Conservation (phyloP, 2,329 filamentous ascomycete genomes). For the Aureobasidium leucospermi region DNA sequence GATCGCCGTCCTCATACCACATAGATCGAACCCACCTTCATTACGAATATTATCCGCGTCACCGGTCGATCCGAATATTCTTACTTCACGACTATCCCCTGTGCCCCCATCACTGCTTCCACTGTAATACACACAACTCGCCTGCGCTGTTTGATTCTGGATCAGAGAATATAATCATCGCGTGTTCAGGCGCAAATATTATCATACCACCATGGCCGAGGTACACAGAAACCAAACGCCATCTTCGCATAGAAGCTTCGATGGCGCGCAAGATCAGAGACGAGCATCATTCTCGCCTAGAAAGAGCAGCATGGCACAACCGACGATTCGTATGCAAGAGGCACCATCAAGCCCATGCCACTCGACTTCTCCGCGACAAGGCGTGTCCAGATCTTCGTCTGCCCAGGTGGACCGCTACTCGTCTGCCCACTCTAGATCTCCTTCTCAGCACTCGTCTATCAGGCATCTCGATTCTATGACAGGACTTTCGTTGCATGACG, state of each 20-base stretch:
- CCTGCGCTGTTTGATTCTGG: background rate
- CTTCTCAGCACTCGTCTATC: slow-evolving; percentile 13
- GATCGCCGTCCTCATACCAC: background rate
- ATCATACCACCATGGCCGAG: background rate
- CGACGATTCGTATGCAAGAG: slow-evolving; percentile 24
- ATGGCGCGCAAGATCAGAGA: background rate
- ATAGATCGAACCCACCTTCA: background rate
- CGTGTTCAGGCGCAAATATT: background rate
- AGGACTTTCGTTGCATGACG: slow-evolving; percentile 18
- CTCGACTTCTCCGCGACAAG: slow-evolving; percentile 25
- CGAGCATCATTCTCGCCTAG: slow-evolving; percentile 8
- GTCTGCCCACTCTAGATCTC: slow-evolving; percentile 10
- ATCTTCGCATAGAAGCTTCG: background rate
- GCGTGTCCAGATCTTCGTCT: slow-evolving; percentile 23
- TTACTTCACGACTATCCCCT: background rate
- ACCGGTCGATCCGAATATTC: background rate
- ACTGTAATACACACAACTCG: background rate
- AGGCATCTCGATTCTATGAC: slow-evolving; percentile 13
- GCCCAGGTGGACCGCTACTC: slow-evolving; percentile 17
- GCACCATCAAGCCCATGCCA: slow-evolving; percentile 27
- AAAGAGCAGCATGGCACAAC: slow-evolving; percentile 12
- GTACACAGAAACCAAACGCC: background rate
- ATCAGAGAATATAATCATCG: background rate
- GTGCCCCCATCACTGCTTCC: background rate
- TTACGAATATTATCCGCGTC: background rate